Evolutionary conservation across 202 grass and related monocot genomes (phyloP).

Genomic region (Cymbopogon flexuosus): DNA sequence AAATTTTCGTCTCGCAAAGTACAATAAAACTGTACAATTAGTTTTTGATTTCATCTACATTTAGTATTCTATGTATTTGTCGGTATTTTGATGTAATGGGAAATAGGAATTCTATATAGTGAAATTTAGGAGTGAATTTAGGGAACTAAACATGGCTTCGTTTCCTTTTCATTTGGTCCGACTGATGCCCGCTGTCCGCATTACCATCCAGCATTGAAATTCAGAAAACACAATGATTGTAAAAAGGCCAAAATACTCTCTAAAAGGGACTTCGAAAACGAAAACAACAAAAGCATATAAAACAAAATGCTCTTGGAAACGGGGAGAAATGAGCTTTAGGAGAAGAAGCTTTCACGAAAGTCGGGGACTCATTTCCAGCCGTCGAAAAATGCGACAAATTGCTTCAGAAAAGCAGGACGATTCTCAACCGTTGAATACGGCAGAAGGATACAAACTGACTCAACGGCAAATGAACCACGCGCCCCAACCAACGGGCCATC

Average conservation of each 20-base stretch:
- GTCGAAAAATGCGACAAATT: conserved; percentile 2
- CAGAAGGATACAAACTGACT: background rate
- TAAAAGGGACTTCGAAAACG: background rate
- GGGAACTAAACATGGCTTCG: too few species aligned
- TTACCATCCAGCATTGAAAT: background rate
- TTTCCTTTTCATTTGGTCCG: too few species aligned
- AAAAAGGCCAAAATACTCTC: background rate
- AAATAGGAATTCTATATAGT: too few species aligned
- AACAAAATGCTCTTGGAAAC: background rate
- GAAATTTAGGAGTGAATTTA: too few species aligned
- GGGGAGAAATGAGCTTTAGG: background rate
- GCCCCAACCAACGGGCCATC: background rate
- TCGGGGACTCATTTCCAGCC: background rate
- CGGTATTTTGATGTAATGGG: too few species aligned
- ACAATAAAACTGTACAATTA: too few species aligned
- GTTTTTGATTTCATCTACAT: too few species aligned
- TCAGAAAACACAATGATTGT: background rate
- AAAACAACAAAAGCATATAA: background rate
- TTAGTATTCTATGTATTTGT: too few species aligned
- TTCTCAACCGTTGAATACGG: conserved; percentile 40
- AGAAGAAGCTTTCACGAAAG: background rate
- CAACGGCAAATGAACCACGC: conserved; percentile 33
- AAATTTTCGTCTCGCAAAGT: too few species aligned
- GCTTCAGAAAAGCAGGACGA: background rate
- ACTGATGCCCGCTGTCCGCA: background rate